Evolutionary conservation across 306 rosid genomes (phyloP).

Genomic region (Vigna radiata): DNA sequence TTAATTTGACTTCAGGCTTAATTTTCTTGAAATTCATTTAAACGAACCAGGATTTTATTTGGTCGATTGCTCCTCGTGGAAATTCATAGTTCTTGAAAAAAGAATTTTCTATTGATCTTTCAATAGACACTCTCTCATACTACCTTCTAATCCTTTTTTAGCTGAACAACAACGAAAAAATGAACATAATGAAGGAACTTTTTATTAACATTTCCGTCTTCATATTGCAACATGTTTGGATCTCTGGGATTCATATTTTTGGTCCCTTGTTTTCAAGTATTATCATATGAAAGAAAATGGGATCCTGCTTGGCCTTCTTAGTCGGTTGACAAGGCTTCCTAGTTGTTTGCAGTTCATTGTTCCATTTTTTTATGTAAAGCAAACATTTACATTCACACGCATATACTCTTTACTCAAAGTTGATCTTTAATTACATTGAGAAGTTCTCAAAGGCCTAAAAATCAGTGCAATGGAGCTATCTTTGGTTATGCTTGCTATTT

Average conservation of each 20-base stretch:
- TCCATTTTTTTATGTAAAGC: constrained; percentile 13
- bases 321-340: neutral
- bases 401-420: constrained; percentile 4
- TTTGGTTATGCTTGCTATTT: constrained; percentile 28
- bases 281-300: constrained; percentile 11
- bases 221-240: constrained; percentile 17
- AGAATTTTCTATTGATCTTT: constrained; percentile 21
- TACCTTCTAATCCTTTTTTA: constrained; percentile 11
- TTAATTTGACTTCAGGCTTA: neutral
- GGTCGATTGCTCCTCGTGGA: constrained; percentile 15
- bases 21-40: constrained; percentile 27
- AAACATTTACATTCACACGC: neutral
- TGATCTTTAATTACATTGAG: constrained; percentile 18
- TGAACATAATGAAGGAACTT: neutral
- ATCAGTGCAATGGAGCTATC: constrained; percentile 14
- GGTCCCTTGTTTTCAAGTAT: constrained; percentile 6
- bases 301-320: constrained; percentile 32
- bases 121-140: neutral
- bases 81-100: constrained; percentile 25
- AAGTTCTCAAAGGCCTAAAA: constrained; percentile 21
- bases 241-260: constrained; percentile 9
- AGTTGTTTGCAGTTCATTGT: constrained; percentile 4
- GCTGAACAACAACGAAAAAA: constrained; percentile 1
- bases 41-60: neutral
- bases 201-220: constrained; percentile 20